Conservation (phyloP, 2,329 filamentous ascomycete species). For the Truncatella angustata region DNA sequence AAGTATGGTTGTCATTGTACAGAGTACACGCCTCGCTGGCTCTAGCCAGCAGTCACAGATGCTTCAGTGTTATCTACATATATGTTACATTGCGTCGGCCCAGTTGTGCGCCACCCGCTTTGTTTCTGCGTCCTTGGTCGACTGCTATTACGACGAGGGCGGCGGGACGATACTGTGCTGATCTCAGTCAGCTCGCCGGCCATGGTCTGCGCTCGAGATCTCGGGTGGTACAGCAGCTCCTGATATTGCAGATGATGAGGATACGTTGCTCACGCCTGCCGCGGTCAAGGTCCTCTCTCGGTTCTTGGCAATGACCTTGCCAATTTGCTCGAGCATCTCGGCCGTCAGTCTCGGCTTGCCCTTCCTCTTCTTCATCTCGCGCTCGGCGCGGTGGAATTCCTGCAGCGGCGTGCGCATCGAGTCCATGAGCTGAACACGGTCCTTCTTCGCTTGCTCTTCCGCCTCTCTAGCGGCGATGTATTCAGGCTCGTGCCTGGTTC, state of each 20-base stretch:
- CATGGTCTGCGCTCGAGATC: neutral
- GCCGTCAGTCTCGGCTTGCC: conserved; percentile 56
- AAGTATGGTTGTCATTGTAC: conserved; percentile 7
- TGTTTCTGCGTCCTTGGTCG: neutral
- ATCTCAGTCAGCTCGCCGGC: too few species aligned
- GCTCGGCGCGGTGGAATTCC: conserved; percentile 57
- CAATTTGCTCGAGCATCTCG: conserved; percentile 62
- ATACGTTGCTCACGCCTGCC: conserved; percentile 33
- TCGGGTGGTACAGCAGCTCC: neutral
- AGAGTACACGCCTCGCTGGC: neutral
- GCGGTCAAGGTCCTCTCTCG: conserved; percentile 39
- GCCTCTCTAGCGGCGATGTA: conserved; percentile 65
- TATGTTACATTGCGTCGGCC: conserved; percentile 6
- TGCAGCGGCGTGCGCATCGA: conserved; percentile 51
- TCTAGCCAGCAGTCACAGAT: neutral
- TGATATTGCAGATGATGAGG: conserved; percentile 4
- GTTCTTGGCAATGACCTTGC: conserved; percentile 58
- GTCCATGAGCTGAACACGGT: conserved; percentile 36
- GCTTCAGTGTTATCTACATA: conserved; percentile 10
- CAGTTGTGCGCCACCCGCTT: neutral
- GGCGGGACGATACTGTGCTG: neutral
- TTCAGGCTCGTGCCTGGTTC: conserved; percentile 74
- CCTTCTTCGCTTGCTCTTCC: conserved; percentile 50
- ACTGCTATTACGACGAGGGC: conserved; percentile 1
- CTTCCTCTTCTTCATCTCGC: conserved; percentile 46